A percentile compares a stretch with the other conserved stretches of the same genome.
These are phyloP conservation scores for Stropharia rugosoannulata DNA, from an alignment of 768 basidiomycete genomes.

Conservation along the genomic window DNA sequence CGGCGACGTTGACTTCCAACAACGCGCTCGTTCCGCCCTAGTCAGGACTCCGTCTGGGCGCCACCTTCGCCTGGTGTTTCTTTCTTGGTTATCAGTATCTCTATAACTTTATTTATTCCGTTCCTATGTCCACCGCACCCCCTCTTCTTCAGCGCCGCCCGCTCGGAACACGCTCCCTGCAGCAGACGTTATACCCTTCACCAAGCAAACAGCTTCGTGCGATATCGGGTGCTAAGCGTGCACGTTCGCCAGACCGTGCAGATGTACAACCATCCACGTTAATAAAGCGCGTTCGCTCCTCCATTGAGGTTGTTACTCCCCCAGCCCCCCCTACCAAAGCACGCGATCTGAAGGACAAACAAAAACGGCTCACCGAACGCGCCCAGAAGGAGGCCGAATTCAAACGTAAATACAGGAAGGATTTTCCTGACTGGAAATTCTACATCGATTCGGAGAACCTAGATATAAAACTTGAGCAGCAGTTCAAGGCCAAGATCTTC, in stretches of 20 bases:
- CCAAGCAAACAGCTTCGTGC: conserved; percentile 15
- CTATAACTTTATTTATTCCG: conserved; percentile 12
- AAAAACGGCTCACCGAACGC: conserved; percentile 48
- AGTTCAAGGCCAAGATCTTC: conserved; percentile 54
- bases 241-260: conserved; percentile 28
- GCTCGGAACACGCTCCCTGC: conserved; percentile 18
- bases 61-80: neutral
- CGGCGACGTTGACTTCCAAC: conserved; percentile 2
- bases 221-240: conserved; percentile 26
- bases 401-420: conserved; percentile 77
- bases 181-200: conserved; percentile 12
- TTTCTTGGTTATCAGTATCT: neutral
- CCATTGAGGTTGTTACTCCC: conserved; percentile 9
- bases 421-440: conserved; percentile 84
- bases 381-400: conserved; percentile 69
- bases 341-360: conserved; percentile 37
- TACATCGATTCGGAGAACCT: conserved; percentile 72
- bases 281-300: conserved; percentile 13
- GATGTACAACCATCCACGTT: conserved; percentile 21
- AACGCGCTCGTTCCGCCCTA: conserved; percentile 2
- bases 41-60: neutral
- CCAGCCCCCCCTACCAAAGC: conserved; percentile 33
- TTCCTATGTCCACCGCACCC: conserved; percentile 14
- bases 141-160: conserved; percentile 17
- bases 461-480: conserved; percentile 31